phyloP scores from a whole-genome alignment of 192 early-diverging fungal genomes.

The Martensiomyces pterosporus region DNA sequence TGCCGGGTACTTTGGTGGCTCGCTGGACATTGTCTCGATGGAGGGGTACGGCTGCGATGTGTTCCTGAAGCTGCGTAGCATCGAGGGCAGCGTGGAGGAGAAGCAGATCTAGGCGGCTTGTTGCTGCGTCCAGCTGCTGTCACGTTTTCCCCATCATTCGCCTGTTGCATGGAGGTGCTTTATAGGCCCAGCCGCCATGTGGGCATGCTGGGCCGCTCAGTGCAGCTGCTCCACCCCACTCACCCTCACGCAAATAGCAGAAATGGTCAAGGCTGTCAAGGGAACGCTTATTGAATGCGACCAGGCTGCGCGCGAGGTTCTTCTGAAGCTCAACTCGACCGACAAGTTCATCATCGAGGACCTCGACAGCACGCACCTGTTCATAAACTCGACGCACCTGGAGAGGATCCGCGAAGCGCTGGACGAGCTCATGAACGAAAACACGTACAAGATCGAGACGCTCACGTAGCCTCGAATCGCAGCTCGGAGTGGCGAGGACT shows the following conservation, averaged over 20 bases:
- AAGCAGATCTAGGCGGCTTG: conserved; percentile 31
- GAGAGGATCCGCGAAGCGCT: conserved; percentile 57
- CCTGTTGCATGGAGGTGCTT: too few relatives aligned
- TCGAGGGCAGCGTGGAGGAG: conserved; percentile 58
- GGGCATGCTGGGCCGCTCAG: too few relatives aligned
- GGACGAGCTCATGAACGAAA: conserved; percentile 70
- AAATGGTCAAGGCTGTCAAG: conserved; percentile 48
- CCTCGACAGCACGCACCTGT: conserved; percentile 76
- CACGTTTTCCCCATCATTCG: background rate
- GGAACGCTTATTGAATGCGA: conserved; percentile 67
- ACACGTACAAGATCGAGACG: conserved; percentile 58
- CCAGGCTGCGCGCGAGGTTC: conserved; percentile 69
- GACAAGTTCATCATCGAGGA: conserved; percentile 79
- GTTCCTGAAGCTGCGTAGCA: conserved; percentile 83
- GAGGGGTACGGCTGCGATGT: conserved; percentile 90
- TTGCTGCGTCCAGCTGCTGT: background rate
- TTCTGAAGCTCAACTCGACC: conserved; percentile 64
- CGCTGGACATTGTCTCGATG: conserved; percentile 75
- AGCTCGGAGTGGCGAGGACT: too few relatives aligned
- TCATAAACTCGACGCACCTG: conserved; percentile 62
- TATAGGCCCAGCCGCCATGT: too few relatives aligned
- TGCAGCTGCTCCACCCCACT: background rate
- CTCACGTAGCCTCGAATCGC: too few relatives aligned
- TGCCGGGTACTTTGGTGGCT: conserved; percentile 91
- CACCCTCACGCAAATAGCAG: too few relatives aligned